Conservation (phyloP, 345 rosid species). For the thale cress (Arabidopsis thaliana) region DNA sequence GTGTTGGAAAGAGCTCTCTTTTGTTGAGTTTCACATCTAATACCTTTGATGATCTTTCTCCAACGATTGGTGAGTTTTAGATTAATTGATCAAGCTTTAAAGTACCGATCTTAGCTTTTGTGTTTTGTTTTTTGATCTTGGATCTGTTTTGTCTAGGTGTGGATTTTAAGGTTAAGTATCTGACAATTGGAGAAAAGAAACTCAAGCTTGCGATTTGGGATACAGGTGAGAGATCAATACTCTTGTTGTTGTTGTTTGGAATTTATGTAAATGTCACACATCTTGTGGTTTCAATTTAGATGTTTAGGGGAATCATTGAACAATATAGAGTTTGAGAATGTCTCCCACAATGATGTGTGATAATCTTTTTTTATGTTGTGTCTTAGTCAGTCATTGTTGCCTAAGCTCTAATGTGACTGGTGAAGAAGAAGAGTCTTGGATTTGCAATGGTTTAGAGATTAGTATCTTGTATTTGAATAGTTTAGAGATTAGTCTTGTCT, state of each 20-base stretch:
- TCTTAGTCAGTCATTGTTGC: background rate
- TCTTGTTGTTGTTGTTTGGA: conserved; percentile 5
- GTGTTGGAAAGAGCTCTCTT: conserved; percentile 83
- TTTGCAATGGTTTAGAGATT: background rate
- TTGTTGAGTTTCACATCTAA: conserved; percentile 78
- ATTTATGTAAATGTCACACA: conserved; percentile 6
- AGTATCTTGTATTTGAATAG: background rate
- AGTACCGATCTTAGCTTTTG: background rate
- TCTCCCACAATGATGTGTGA: too few species aligned
- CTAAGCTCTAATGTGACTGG: too few species aligned
- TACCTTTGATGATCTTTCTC: conserved; percentile 75
- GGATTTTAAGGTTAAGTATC: conserved; percentile 90
- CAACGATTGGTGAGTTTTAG: conserved; percentile 62
- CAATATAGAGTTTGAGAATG: background rate
- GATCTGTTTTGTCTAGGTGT: conserved; percentile 57
- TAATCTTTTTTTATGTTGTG: background rate
- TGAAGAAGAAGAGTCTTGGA: background rate
- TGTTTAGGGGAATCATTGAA: background rate
- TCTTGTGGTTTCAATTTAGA: conserved; percentile 11
- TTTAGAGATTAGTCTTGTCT: background rate
- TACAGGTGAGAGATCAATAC: conserved; percentile 58
- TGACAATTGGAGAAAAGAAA: conserved; percentile 76
- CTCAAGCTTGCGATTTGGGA: conserved; percentile 98
- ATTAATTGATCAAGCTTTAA: background rate
- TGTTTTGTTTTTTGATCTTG: conserved; percentile 17